These are phyloP conservation scores for Iodosphaeria phyllophila DNA, from an alignment of 2,329 filamentous ascomycete genomes.

Conservation along the genomic window DNA sequence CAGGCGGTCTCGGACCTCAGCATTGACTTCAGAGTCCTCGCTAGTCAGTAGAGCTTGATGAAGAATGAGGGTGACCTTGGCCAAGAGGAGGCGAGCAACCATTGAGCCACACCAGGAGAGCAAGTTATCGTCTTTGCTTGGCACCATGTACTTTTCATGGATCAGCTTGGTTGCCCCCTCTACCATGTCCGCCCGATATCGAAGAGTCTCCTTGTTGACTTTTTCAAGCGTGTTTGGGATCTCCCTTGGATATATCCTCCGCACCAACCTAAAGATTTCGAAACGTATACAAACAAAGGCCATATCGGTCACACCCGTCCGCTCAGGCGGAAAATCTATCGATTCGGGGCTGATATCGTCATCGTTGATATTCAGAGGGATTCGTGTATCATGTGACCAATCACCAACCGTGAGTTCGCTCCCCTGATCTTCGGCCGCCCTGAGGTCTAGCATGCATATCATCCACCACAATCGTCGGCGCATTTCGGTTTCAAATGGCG, in stretches of 20 bases:
- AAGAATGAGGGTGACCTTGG: conserved; percentile 34
- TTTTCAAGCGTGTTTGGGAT: conserved; percentile 15
- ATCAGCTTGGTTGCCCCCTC: conserved; percentile 26
- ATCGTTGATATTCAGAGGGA: conserved; percentile 40
- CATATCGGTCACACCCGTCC: conserved; percentile 33
- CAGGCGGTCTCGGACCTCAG: conserved; percentile 22
- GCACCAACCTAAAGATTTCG: conserved; percentile 21
- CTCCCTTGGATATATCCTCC: conserved; percentile 18
- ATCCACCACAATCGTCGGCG: conserved; percentile 44
- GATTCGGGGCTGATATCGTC: conserved; percentile 27
- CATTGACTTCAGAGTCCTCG: conserved; percentile 16
- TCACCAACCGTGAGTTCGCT: conserved; percentile 27
- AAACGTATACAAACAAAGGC: conserved; percentile 23
- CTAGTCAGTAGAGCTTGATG: conserved; percentile 30
- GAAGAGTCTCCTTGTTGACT: conserved; percentile 15
- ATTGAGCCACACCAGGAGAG: conserved; percentile 32
- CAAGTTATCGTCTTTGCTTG: conserved; percentile 25
- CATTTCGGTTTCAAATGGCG: conserved; percentile 43
- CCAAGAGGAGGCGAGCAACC: conserved; percentile 27
- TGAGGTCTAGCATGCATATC: conserved; percentile 37
- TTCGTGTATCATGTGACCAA: conserved; percentile 28
- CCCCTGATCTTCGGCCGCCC: conserved; percentile 40
- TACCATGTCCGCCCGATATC: conserved; percentile 26
- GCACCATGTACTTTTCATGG: conserved; percentile 32
- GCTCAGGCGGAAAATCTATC: conserved; percentile 23